phyloP scores from a whole-genome alignment of 176 grass and related monocot species.

The Guadua angustifolia region DNA sequence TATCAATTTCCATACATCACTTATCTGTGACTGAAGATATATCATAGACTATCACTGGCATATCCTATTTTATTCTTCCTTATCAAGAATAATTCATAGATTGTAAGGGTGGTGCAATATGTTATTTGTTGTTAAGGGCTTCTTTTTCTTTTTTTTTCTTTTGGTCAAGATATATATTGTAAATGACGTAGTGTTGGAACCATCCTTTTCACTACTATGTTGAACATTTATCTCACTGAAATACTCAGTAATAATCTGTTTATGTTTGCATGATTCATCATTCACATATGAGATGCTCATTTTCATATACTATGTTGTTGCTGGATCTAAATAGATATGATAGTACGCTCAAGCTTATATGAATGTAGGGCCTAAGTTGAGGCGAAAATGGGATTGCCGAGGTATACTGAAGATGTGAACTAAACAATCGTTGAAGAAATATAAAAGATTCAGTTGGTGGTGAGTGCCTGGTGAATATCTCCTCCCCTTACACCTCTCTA shows the following conservation, averaged over 20 bases:
- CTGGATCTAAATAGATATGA: too few species aligned
- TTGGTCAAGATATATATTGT: not conserved
- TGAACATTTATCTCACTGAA: constrained; percentile 12
- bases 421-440: too few species aligned
- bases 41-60: not conserved
- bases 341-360: too few species aligned
- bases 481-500: too few species aligned
- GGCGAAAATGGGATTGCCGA: too few species aligned
- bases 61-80: not conserved
- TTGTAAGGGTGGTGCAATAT: not conserved
- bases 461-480: too few species aligned
- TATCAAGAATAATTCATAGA: constrained; percentile 17
- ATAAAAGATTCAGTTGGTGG: too few species aligned
- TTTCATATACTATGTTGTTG: too few species aligned
- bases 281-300: constrained; percentile 24
- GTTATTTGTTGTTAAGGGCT: not conserved
- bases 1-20: too few species aligned
- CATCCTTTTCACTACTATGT: not conserved
- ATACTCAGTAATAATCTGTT: not conserved
- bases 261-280: constrained; percentile 7
- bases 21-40: not conserved
- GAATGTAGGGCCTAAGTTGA: too few species aligned
- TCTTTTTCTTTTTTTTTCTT: too few species aligned
- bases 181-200: not conserved
- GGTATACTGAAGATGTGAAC: too few species aligned